Base-by-base conservation (phyloP, 148 eudicot species). In the Heliosperma pusillum region DNA sequence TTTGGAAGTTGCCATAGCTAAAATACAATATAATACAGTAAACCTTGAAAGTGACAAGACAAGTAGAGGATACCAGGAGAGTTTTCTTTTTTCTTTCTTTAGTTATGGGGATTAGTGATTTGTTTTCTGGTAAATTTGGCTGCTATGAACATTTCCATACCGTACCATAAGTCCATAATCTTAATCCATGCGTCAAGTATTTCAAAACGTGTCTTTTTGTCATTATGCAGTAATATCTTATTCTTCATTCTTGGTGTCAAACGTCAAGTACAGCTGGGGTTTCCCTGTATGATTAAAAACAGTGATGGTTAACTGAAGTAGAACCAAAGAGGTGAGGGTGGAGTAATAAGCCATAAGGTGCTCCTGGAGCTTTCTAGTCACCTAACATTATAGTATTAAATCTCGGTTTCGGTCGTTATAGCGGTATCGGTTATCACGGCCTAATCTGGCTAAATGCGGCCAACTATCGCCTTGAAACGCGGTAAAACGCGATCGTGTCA, bases 251-350 rank as follows among this genome's bases (percentile, higher is more conserved):
- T 70, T 70, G 33, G 9, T 70, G 66, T 63, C 78, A 25, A 62
- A 55, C 59, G 3, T 75, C 75, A 75, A 25, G 47, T 63, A 80
- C 82, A 80, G 78, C 82, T 75, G 71, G 74, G 5, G 30, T 74
- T 69, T 36, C 30, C 53, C 71, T 30, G 72, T 66, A 76, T 20
- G 62, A 29, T 65, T 53, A 65, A 20, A 17, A 52, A 67, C 21
- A 50, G 62, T 29, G 69, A 59, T 73, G 70, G 52, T 10, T 58
- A 47, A 16, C 63, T 30, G 44, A 71, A 16, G 47, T 47, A 27
- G 55, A 40, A 20, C 71, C 55, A 68, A 68, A 40, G 20, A 63
- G 40, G 40, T 26, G 40, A 50, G 42, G 40, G 47, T 66, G 69
- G 33, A 52, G 30, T 29, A 56, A n/a, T 20, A 69, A 45, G 30